These are phyloP conservation scores for Boletus coccyginus DNA, from an alignment of 768 basidiomycete genomes.

Conservation along the genomic window DNA sequence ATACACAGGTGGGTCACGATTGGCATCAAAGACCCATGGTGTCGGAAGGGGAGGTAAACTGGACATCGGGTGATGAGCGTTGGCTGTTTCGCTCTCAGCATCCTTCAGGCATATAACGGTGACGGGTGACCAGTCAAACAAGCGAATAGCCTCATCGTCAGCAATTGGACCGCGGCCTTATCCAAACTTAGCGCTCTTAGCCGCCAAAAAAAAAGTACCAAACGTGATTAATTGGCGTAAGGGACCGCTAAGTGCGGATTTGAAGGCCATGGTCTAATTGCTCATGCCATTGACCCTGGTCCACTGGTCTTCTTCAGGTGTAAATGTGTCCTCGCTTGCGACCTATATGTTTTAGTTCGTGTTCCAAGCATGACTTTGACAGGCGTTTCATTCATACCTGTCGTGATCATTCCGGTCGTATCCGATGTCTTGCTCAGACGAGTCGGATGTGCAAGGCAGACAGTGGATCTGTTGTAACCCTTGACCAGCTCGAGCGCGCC, in stretches of 20 bases:
- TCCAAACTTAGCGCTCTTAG: too few relatives aligned
- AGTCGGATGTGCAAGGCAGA: not conserved
- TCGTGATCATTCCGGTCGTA: not conserved
- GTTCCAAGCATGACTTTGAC: too few relatives aligned
- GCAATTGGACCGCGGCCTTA: too few relatives aligned
- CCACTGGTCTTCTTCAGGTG: not conserved
- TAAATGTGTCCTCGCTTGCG: not conserved
- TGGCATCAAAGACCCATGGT: slow-evolving; percentile 9
- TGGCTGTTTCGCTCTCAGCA: not conserved
- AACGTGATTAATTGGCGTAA: too few relatives aligned
- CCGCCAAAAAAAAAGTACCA: too few relatives aligned
- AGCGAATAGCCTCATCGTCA: too few relatives aligned
- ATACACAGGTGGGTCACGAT: slow-evolving; percentile 9
- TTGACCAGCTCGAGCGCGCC: not conserved
- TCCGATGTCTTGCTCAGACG: not conserved
- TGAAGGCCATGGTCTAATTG: too few relatives aligned
- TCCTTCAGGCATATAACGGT: too few relatives aligned
- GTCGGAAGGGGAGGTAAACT: not conserved
- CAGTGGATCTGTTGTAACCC: not conserved
- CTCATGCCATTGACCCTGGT: too few relatives aligned
- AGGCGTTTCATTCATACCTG: not conserved
- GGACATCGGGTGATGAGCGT: not conserved
- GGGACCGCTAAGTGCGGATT: too few relatives aligned
- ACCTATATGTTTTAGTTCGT: not conserved
- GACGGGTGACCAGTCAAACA: too few relatives aligned